Conservation (phyloP, 306 rosid species). For the Corylus americana region DNA sequence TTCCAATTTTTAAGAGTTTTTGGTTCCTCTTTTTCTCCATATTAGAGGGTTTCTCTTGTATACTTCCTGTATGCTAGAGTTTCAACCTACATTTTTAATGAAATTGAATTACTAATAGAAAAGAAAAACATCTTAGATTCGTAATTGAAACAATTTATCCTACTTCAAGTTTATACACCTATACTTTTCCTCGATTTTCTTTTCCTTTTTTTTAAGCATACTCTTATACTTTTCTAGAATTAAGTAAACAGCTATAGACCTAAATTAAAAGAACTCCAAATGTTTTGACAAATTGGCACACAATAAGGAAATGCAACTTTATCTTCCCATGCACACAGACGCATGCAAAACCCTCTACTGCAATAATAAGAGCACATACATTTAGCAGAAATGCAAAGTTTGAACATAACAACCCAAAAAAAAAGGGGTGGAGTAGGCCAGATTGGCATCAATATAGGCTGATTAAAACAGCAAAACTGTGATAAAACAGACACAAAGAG, state of each 20-base stretch:
- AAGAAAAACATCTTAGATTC: not conserved
- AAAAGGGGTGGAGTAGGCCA: not conserved
- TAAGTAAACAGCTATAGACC: not conserved
- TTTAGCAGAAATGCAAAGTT: not conserved
- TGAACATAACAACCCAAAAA: not conserved
- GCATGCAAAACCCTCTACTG: not conserved
- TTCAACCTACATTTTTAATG: no score
- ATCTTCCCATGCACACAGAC: not conserved
- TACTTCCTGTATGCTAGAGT: no score
- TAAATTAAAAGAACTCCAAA: not conserved
- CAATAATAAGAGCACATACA: not conserved
- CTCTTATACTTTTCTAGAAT: not conserved
- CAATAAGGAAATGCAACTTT: not conserved
- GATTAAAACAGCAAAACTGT: not conserved
- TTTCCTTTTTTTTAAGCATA: not conserved
- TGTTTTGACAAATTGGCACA: not conserved
- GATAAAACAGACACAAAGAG: constrained; percentile 20
- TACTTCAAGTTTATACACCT: not conserved
- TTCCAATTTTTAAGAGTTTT: no score
- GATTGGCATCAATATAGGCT: constrained; percentile 5
- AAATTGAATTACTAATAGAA: no score
- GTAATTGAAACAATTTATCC: not conserved
- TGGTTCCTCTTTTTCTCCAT: no score
- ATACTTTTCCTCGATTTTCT: not conserved
- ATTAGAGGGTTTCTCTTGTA: no score